phyloP scores from a whole-genome alignment of 257 asterid genomes.

The Fraxinus anomala region DNA sequence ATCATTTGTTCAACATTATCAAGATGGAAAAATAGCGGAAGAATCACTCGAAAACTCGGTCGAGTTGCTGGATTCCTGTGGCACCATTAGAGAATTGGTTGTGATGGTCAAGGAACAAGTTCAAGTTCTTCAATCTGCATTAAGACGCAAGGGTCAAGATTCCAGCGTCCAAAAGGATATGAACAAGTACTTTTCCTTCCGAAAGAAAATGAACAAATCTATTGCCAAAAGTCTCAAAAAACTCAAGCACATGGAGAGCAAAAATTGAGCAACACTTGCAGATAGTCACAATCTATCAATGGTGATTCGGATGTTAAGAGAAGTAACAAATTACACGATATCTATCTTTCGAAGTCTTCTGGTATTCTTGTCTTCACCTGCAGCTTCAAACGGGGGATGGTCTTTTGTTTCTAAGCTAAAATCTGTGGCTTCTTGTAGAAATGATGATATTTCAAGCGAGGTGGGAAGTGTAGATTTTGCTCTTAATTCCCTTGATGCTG shows the following conservation, averaged over 20 bases:
- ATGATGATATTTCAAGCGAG: slow-evolving; percentile 23
- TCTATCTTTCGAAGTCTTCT: not conserved
- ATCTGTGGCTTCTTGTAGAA: slow-evolving; percentile 16
- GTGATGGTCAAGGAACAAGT: slow-evolving; percentile 43
- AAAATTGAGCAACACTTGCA: not conserved
- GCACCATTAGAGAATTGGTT: slow-evolving; percentile 40
- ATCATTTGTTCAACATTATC: slow-evolving; percentile 33
- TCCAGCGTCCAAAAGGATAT: slow-evolving; percentile 38
- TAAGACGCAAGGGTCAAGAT: slow-evolving; percentile 59
- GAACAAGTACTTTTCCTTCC: slow-evolving; percentile 37
- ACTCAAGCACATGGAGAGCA: slow-evolving; percentile 48
- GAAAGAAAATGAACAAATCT: not conserved
- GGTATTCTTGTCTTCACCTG: too few species aligned
- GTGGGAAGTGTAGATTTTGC: slow-evolving; percentile 46
- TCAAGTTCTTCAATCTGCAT: slow-evolving; percentile 62
- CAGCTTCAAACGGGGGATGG: slow-evolving; percentile 23
- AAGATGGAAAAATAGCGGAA: slow-evolving; percentile 39
- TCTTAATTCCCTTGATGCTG: slow-evolving; percentile 35
- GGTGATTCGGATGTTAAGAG: slow-evolving; percentile 18
- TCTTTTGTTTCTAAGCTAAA: slow-evolving; percentile 39
- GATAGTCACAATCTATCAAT: not conserved
- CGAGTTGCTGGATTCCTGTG: slow-evolving; percentile 66
- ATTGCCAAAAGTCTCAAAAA: slow-evolving; percentile 44
- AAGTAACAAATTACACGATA: slow-evolving; percentile 19
- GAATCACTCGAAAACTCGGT: slow-evolving; percentile 46